Evolutionary conservation across 2,329 filamentous ascomycete species (phyloP), one percentile per base, ranked within the genome.

Genomic region (Hymenoscyphus fructigenus): DNA sequence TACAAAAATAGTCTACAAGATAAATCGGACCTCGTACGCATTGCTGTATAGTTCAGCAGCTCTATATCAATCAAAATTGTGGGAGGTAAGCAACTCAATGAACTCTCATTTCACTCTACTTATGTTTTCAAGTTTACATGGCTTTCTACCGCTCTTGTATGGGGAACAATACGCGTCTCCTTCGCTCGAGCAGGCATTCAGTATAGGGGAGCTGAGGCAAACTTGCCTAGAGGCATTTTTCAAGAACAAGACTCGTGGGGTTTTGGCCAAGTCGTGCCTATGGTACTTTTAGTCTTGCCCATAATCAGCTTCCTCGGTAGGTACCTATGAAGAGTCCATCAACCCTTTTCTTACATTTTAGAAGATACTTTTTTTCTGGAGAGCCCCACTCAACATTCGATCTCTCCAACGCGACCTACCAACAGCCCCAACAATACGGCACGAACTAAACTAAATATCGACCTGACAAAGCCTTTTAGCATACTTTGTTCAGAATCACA

Each of bases 81-180:
- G 57, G 57, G 57, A 59, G 20, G 57, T 59, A 44, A 59, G 57
- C n/a, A n/a, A n/a, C n/a, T n/a, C n/a, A n/a, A n/a, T n/a, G n/a
- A n/a, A n/a, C n/a, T n/a, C n/a, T n/a, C n/a, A n/a, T n/a, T n/a
- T n/a, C n/a, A n/a, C n/a, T n/a, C n/a, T 59, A 36, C 28, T 58
- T 34, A 58, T 28, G 2, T 32, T 7, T 32, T 20, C 10, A 41
- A 59, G 57, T 9, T 59, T 10, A 44, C 57, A 9, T 59, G 57
- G 57, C 57, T 59, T 17, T 20, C n/a, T 28, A 10, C 20, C 5
- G 20, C 34, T 3, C 34, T 59, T 17, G 36, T 20, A 26, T 59
- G 57, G 57, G 57, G 57, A 9, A 29, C 44, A 32, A 50, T 60
- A n/a, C 38, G 59, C 7, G n/a, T 60, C 3, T 20, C 53, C 15